Evolutionary conservation across 2,329 filamentous ascomycete genomes (phyloP).

Genomic region (Ceratocystis huliohia): DNA sequence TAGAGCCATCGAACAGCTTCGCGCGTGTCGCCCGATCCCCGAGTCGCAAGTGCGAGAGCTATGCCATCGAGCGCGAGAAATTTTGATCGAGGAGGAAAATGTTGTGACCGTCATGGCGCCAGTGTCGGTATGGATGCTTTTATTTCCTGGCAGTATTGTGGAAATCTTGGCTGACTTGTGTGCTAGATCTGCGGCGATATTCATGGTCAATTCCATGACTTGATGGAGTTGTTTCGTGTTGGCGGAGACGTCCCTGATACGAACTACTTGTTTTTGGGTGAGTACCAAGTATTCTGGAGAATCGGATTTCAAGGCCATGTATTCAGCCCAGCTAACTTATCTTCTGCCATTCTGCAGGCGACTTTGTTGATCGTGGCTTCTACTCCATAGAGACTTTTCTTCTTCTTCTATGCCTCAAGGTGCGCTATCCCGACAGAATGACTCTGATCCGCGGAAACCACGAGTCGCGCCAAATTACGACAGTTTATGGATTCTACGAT

Average conservation of each 20-base stretch:
- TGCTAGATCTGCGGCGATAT: constrained; percentile 84
- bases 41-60: constrained; percentile 91
- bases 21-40: constrained; percentile 89
- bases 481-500: constrained; percentile 96
- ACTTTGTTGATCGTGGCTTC: constrained; percentile 96
- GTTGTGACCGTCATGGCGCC: constrained; percentile 91
- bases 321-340: constrained; percentile 10
- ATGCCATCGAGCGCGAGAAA: constrained; percentile 91
- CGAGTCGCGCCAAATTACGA: constrained; percentile 93
- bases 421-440: constrained; percentile 93
- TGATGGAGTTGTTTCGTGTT: constrained; percentile 93
- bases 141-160: not conserved
- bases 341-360: constrained; percentile 40
- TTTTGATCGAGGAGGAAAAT: constrained; percentile 94
- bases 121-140: constrained; percentile 56
- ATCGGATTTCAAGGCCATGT: constrained; percentile 4
- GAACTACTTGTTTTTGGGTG: constrained; percentile 94
- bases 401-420: constrained; percentile 88
- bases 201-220: constrained; percentile 88
- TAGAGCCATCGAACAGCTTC: constrained; percentile 88
- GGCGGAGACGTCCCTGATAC: constrained; percentile 90
- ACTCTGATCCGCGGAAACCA: constrained; percentile 92
- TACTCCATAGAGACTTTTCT: constrained; percentile 96
- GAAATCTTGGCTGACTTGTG: not conserved
- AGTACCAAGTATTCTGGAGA: not conserved